These are phyloP conservation scores for Mycena latifolia DNA, from an alignment of 768 basidiomycete genomes.

Conservation along the genomic window DNA sequence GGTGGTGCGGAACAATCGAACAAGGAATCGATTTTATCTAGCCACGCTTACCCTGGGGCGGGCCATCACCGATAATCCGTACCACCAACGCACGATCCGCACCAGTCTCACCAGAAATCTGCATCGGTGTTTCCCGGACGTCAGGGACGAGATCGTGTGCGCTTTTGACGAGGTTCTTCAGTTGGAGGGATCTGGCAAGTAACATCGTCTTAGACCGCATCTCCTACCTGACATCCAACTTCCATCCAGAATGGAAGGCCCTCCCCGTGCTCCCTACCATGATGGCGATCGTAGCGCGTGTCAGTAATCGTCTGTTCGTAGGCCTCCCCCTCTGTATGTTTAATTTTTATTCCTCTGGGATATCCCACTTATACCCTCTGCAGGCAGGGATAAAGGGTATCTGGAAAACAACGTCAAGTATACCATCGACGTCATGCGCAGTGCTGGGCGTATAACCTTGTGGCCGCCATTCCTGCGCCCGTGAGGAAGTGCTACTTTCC, in stretches of 20 bases:
- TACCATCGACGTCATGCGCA: conserved; percentile 23
- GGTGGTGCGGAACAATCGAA: neutral
- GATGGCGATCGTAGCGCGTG: conserved; percentile 38
- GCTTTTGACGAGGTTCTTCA: conserved; percentile 26
- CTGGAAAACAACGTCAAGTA: conserved; percentile 29
- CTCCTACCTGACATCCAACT: neutral
- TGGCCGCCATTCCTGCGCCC: conserved; percentile 28
- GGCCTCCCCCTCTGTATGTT: conserved; percentile 41
- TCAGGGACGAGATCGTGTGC: conserved; percentile 50
- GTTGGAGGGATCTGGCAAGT: conserved; percentile 18
- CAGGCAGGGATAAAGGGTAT: conserved; percentile 38
- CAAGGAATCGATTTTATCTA: neutral
- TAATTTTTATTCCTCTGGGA: neutral
- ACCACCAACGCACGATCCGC: conserved; percentile 24
- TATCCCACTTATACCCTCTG: neutral
- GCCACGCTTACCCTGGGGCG: conserved; percentile 17
- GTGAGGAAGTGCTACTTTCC: neutral
- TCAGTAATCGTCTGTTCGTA: conserved; percentile 44
- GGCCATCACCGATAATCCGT: conserved; percentile 7
- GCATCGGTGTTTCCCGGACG: conserved; percentile 40
- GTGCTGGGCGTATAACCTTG: conserved; percentile 5
- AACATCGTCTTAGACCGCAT: neutral
- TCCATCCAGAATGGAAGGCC: conserved; percentile 34
- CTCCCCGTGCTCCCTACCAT: conserved; percentile 31
- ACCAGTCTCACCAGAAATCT: conserved; percentile 41